Conservation (phyloP, 306 rosid genomes). For the Fragaria nilgerrensis region DNA sequence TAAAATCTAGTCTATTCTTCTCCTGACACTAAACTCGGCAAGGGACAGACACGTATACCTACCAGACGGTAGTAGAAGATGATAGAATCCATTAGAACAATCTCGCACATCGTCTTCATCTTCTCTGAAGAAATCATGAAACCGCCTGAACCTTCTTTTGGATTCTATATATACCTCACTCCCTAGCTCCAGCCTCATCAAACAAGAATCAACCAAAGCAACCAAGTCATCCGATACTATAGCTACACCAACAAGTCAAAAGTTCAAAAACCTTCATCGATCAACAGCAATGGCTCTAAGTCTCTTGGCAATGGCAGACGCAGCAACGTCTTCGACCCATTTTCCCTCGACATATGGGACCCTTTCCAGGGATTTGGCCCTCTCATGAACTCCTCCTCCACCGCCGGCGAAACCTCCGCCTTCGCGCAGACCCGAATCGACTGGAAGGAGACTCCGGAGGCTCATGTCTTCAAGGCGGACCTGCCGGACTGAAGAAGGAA, state of each 20-base stretch:
- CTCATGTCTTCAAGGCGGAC: slow-evolving; percentile 37
- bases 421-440: slow-evolving; percentile 31
- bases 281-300: slow-evolving; percentile 23
- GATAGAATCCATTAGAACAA: background rate
- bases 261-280: background rate
- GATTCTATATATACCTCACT: background rate
- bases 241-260: background rate
- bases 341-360: too few species aligned
- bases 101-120: background rate
- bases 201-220: background rate
- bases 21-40: too few species aligned
- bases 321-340: slow-evolving; percentile 34
- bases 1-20: too few species aligned
- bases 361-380: slow-evolving; percentile 17
- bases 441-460: slow-evolving; percentile 39
- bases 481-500: slow-evolving; percentile 34
- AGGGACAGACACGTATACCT: background rate
- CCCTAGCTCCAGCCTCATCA: background rate
- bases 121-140: background rate
- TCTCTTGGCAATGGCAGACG: slow-evolving; percentile 24
- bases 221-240: background rate
- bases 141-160: slow-evolving; percentile 12
- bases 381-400: slow-evolving; percentile 12
- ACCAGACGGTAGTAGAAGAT: background rate
- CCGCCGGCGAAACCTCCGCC: slow-evolving; percentile 26